phyloP scores from a whole-genome alignment of 2,329 filamentous ascomycete genomes.

The Rosellinia necatrix region DNA sequence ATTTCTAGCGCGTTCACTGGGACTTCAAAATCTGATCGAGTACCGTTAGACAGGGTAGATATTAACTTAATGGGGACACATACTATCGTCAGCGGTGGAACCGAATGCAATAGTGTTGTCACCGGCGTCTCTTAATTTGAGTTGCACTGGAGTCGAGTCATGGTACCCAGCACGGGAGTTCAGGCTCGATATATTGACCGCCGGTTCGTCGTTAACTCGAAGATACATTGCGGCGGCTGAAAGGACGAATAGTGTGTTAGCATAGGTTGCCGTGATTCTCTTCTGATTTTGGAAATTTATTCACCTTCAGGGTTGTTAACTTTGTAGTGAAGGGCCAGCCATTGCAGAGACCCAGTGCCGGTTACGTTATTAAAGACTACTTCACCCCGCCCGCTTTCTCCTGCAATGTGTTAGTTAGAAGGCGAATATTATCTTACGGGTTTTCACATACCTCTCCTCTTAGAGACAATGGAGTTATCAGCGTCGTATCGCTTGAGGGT shows the following conservation, averaged over 20 bases:
- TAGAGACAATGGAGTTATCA: conserved; percentile 33
- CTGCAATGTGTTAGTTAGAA: not conserved
- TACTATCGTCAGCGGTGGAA: conserved; percentile 38
- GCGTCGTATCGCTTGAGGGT: conserved; percentile 44
- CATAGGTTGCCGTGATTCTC: too few relatives aligned
- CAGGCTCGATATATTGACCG: conserved; percentile 44
- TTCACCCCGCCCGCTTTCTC: conserved; percentile 34
- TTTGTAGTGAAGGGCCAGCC: conserved; percentile 45
- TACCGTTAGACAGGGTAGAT: not conserved
- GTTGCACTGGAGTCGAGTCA: conserved; percentile 41
- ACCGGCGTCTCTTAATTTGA: conserved; percentile 38
- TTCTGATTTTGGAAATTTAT: too few relatives aligned
- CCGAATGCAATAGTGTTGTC: conserved; percentile 45
- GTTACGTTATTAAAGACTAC: conserved; percentile 45
- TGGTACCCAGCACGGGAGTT: conserved; percentile 46
- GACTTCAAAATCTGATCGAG: not conserved
- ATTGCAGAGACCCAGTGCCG: conserved; percentile 43
- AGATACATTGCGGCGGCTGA: too few relatives aligned
- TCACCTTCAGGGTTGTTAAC: conserved; percentile 39
- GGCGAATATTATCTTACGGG: too few relatives aligned
- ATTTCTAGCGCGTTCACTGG: not conserved
- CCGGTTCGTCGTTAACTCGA: conserved; percentile 43
- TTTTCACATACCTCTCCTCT: conserved; percentile 29
- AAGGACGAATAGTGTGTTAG: too few relatives aligned
- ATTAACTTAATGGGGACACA: not conserved